Evolutionary conservation across 345 rosid species (phyloP).

Genomic region (Hibiscus trionum): DNA sequence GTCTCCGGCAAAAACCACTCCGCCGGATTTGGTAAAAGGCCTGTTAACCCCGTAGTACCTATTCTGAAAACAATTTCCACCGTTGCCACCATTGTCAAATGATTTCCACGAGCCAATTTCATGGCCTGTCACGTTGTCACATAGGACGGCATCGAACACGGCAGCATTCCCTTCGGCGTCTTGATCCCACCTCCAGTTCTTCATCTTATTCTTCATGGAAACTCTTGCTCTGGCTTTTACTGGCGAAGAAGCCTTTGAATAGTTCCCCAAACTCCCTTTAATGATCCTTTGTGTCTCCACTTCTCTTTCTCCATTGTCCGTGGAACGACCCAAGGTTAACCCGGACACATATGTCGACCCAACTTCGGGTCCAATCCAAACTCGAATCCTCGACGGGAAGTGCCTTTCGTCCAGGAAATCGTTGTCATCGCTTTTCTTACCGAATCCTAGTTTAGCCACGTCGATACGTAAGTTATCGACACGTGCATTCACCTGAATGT

Average conservation of each 20-base stretch:
- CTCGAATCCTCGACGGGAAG: constrained; percentile 49
- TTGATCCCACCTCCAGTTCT: constrained; percentile 78
- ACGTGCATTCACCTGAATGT: constrained; percentile 53
- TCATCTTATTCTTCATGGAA: constrained; percentile 43
- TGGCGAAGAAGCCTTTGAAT: constrained; percentile 28
- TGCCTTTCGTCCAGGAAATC: constrained; percentile 43
- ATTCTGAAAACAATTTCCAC: background rate
- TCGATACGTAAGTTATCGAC: constrained; percentile 77
- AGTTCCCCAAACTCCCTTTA: constrained; percentile 28
- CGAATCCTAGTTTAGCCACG: constrained; percentile 53
- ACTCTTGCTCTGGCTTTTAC: constrained; percentile 47
- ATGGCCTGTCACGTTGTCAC: constrained; percentile 40
- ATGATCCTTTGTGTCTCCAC: constrained; percentile 34
- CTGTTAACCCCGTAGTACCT: constrained; percentile 27
- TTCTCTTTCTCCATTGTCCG: constrained; percentile 43
- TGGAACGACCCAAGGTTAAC: constrained; percentile 68
- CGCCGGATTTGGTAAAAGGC: constrained; percentile 64
- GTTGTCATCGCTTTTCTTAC: constrained; percentile 26
- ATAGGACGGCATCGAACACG: constrained; percentile 56
- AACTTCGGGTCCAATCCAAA: constrained; percentile 82
- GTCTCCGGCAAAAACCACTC: constrained; percentile 65
- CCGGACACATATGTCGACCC: constrained; percentile 70
- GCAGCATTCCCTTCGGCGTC: constrained; percentile 75
- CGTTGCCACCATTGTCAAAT: background rate
- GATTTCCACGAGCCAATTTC: constrained; percentile 33